Base-by-base conservation (phyloP, 495 filamentous ascomycete species). In the Geopyxis carbonaria region DNA sequence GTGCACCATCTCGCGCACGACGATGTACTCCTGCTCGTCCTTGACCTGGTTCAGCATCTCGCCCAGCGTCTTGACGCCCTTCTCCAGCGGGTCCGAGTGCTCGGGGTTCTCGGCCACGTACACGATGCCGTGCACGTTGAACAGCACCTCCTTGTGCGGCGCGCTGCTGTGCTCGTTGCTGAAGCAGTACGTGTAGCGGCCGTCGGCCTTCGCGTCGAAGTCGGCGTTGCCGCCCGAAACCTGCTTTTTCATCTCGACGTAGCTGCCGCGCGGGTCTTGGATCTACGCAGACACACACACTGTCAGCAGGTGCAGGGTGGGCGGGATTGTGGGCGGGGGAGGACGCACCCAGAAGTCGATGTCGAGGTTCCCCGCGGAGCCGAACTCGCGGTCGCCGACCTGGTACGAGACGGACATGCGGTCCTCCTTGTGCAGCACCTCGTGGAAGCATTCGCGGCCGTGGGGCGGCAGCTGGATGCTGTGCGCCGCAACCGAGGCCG, bases 371-470 rank as follows among this genome's bases (percentile, higher is more conserved):
- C 89, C 87, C 28, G 83, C 85, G 11, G 80, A 76, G 21, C 87
- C 89, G 59, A 94, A 95, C 52, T 97, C 89, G 40, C 91, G 63
- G 57, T 97, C 89, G 48, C 91, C 89, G 43, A 95, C 86, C 65
- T 95, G 89, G 67, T 93, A 97, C 11, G 85, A 89, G 22, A 97
- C 87, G 7, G 85, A 94, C 89, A 97, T 97, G 60, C 78, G 76
- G 64, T 97, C 89, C 60, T 93, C 89, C 50, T 68, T 72, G 64
- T 93, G 85, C 29, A 97, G 75, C 34, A 64, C 59, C 64, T 97
- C 89, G 69, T 93, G 83, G 70, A 94, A 97, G 66, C 89, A 97
- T 66, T 97, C 89, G 57, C 83, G 70, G 45, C 78, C 74, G 60
- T 95, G 85, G 40, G 89, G 74, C 38, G 75, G 73, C 43, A 97